Evolutionary conservation across 2,329 filamentous ascomycete genomes (phyloP).

Genomic region (Penicillium sp.): DNA sequence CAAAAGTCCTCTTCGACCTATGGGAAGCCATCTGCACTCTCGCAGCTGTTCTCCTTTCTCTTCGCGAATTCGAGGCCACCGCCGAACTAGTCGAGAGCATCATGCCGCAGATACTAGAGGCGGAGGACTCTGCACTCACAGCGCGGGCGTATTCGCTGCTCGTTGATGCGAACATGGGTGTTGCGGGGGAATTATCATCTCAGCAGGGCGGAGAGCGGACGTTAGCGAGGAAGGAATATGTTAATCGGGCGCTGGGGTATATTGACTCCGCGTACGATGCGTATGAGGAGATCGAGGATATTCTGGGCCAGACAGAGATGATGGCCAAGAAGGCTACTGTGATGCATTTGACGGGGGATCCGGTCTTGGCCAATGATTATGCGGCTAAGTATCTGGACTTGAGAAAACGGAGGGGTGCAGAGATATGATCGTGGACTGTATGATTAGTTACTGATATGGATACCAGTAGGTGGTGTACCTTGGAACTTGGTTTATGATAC

Average conservation of each 20-base stretch:
- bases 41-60: constrained; percentile 67
- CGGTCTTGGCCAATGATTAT: constrained; percentile 65
- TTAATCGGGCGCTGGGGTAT: constrained; percentile 63
- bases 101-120: constrained; percentile 77
- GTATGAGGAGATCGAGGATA: constrained; percentile 69
- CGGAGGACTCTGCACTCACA: constrained; percentile 63
- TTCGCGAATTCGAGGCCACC: constrained; percentile 72
- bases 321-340: constrained; percentile 81
- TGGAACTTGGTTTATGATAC: neutral
- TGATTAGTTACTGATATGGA: constrained; percentile 1
- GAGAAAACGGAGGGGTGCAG: constrained; percentile 45
- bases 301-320: constrained; percentile 73
- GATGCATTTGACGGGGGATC: constrained; percentile 70
- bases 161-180: constrained; percentile 77
- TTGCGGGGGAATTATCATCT: constrained; percentile 59
- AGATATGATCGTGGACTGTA: constrained; percentile 18
- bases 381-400: constrained; percentile 67
- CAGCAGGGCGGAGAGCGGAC: constrained; percentile 23
- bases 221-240: constrained; percentile 56
- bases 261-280: constrained; percentile 66
- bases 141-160: constrained; percentile 71
- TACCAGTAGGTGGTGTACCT: too few relatives aligned
- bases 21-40: constrained; percentile 73
- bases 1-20: constrained; percentile 68
- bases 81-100: constrained; percentile 66